These are phyloP conservation scores for Verticillium albo-atrum DNA, from an alignment of 2,329 filamentous ascomycete species.

Conservation along the genomic window DNA sequence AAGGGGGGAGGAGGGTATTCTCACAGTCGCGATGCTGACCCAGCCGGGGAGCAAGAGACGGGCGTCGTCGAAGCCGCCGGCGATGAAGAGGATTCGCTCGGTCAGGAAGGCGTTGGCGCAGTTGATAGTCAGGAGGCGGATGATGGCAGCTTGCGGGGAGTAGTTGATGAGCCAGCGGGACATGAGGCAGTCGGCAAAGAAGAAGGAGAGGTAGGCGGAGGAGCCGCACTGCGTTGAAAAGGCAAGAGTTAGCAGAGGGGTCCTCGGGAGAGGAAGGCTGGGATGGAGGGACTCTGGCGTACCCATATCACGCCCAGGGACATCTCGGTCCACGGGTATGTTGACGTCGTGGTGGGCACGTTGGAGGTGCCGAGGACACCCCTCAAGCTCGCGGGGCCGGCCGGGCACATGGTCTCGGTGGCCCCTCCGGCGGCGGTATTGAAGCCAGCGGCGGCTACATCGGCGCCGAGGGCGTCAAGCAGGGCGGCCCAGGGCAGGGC, in stretches of 20 bases:
- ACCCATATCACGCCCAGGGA: conserved; percentile 72
- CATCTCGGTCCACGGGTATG: conserved; percentile 57
- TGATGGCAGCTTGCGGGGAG: conserved; percentile 73
- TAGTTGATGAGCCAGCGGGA: conserved; percentile 82
- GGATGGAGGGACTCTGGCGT: too few species aligned
- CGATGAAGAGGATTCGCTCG: conserved; percentile 65
- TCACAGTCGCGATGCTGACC: conserved; percentile 71
- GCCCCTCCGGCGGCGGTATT: conserved; percentile 15
- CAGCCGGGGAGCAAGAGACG: conserved; percentile 70
- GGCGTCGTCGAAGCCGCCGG: conserved; percentile 65
- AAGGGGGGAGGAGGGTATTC: conserved; percentile 15
- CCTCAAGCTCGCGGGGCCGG: conserved; percentile 27
- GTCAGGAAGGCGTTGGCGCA: conserved; percentile 72
- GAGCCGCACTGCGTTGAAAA: conserved; percentile 57
- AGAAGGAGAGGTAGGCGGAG: conserved; percentile 74
- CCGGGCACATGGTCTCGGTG: conserved; percentile 25
- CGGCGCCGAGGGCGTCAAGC: conserved; percentile 3
- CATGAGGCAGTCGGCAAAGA: conserved; percentile 83
- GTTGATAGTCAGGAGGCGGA: conserved; percentile 72
- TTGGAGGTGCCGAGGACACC: conserved; percentile 44
- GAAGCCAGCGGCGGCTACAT: conserved; percentile 5
- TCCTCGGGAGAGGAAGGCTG: not conserved
- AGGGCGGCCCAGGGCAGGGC: conserved; percentile 17
- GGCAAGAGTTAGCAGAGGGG: conserved; percentile 9
- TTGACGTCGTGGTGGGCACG: conserved; percentile 11